Evolutionary conservation across 2,329 filamentous ascomycete genomes (phyloP), one percentile per base, ranked within the genome.

Genomic region (Cordyceps farinosa): DNA sequence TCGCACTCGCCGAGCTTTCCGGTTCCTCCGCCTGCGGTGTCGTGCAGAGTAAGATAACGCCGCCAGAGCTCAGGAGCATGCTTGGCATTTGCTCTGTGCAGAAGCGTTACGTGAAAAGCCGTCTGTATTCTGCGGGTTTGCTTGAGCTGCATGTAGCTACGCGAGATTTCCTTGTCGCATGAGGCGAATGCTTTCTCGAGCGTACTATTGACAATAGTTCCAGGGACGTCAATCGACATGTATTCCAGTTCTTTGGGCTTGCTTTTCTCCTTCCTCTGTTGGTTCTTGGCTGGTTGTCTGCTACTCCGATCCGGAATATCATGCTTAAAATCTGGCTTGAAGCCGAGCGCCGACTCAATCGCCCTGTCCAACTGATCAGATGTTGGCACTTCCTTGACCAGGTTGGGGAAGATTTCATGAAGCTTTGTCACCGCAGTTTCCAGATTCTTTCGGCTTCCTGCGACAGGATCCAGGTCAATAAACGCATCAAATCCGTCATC

Each of bases 101-200:
- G 92, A 45, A 99, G 84, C 0, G 95, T 99, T 64, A 99, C 91
- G 73, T 99, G 95, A 74, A 98, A 99, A 47, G 87, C 83, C n/a
- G 83, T 73, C 75, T 98, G 94, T 6, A 98, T 78, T 61, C 95
- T 90, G 27, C 88, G 84, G 2, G 82, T 84, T 68, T 89, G 83
- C 74, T 90, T 85, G 40, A 99, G 83, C 63, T 91, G 85, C 69
- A 84, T 85, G 79, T 90, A 99, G 71, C 97, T 88, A 9, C 71
- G 71, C 38, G 73, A 72, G 8, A 58, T 69, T 5, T 86, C 76
- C 0, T 84, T 70, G 3, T 76, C 73, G 6, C 81, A 76, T 6
- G 79, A 77, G 29, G 79, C 78, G 74, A 99, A 97, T 15, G 89
- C 79, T 56, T 84, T 84, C 10, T 92, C 86, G 3, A 98, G 85